These are phyloP conservation scores for Saposhnikovia divaricata DNA, from an alignment of 129 eudicot genomes.

Conservation along the genomic window DNA sequence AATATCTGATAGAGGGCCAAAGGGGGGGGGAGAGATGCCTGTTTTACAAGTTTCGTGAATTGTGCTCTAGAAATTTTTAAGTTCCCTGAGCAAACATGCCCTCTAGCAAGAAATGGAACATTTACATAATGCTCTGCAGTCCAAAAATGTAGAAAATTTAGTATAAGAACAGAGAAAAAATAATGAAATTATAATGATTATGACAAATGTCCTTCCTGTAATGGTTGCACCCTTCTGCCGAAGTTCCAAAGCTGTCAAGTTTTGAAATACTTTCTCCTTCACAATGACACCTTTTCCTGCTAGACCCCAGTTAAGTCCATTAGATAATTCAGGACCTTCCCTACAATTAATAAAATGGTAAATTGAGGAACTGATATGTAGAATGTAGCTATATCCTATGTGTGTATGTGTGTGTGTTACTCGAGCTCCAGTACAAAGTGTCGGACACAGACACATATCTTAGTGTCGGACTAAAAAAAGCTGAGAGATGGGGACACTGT, in stretches of 20 bases:
- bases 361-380: background rate
- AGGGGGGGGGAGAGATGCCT: constrained; percentile 11
- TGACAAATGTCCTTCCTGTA: constrained; percentile 16
- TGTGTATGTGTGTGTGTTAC: background rate
- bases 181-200: background rate
- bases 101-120: constrained; percentile 25
- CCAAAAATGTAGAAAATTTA: constrained; percentile 2
- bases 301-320: constrained; percentile 28
- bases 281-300: constrained; percentile 30
- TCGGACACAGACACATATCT: background rate
- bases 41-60: constrained; percentile 23
- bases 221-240: constrained; percentile 25
- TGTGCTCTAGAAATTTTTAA: constrained; percentile 28
- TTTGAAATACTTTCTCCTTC: constrained; percentile 27
- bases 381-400: background rate
- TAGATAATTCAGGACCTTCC: constrained; percentile 19
- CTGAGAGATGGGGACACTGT: background rate
- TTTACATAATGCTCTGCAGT: constrained; percentile 17
- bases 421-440: background rate
- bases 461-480: background rate
- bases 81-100: constrained; percentile 9
- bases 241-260: constrained; percentile 23
- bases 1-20: background rate
- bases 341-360: constrained; percentile 7
- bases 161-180: background rate